phyloP scores from a whole-genome alignment of 2,329 filamentous ascomycete genomes.

The Colletotrichum filicis region DNA sequence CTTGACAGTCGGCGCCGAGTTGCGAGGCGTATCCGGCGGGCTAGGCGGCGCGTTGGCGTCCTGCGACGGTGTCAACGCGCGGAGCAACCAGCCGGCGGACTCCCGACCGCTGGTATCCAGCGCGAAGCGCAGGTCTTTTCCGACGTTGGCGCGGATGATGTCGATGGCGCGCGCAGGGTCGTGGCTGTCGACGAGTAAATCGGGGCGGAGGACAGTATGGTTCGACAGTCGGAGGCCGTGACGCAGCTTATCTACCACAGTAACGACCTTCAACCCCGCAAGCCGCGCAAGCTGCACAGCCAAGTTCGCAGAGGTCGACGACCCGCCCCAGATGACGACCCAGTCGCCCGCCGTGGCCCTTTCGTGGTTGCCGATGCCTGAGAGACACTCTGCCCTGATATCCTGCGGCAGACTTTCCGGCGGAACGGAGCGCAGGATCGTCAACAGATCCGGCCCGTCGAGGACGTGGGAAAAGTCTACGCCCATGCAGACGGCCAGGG shows the following conservation, averaged over 20 bases:
- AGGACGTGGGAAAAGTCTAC: slow-evolving; percentile 67
- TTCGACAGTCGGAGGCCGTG: slow-evolving; percentile 70
- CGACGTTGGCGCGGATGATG: slow-evolving; percentile 70
- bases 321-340: slow-evolving; percentile 81
- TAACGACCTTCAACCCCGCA: slow-evolving; percentile 72
- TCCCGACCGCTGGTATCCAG: slow-evolving; percentile 76
- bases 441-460: slow-evolving; percentile 68
- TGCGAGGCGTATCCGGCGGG: slow-evolving; percentile 51
- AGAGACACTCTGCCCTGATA: slow-evolving; percentile 71
- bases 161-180: slow-evolving; percentile 73
- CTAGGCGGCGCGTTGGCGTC: slow-evolving; percentile 43
- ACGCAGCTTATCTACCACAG: slow-evolving; percentile 73
- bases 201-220: slow-evolving; percentile 57
- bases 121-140: slow-evolving; percentile 70
- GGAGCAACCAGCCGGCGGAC: slow-evolving; percentile 67
- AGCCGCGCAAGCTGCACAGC: slow-evolving; percentile 75
- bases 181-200: slow-evolving; percentile 76
- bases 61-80: slow-evolving; percentile 54
- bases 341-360: slow-evolving; percentile 72
- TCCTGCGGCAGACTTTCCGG: slow-evolving; percentile 66
- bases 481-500: slow-evolving; percentile 76
- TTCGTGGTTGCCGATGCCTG: slow-evolving; percentile 61
- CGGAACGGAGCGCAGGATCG: slow-evolving; percentile 58
- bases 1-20: slow-evolving; percentile 42
- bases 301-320: slow-evolving; percentile 76